These are phyloP conservation scores for Monsonia emarginata DNA, from an alignment of 441 rosid species.

Conservation along the genomic window DNA sequence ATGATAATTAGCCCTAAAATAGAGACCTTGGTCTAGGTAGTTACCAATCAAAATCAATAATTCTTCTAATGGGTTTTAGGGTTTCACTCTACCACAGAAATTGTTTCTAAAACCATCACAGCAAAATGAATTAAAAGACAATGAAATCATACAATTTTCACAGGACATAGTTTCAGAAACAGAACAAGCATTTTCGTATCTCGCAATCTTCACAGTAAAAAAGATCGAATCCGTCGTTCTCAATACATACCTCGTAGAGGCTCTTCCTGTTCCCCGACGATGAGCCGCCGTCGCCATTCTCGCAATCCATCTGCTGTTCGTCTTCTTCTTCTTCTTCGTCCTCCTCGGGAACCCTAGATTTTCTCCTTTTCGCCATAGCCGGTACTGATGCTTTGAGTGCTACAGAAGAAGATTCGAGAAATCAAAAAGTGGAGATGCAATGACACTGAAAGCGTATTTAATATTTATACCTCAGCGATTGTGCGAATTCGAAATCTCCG, in stretches of 20 bases:
- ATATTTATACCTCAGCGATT: too few relatives aligned
- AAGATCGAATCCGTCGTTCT: too few relatives aligned
- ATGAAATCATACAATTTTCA: not conserved
- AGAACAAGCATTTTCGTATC: not conserved
- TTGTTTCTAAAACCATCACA: not conserved
- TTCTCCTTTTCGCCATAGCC: not conserved
- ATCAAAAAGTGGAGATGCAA: not conserved
- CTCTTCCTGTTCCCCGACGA: slow-evolving; percentile 28
- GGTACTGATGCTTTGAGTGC: not conserved
- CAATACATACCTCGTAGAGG: slow-evolving; percentile 62
- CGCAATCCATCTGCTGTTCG: slow-evolving; percentile 11
- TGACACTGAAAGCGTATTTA: not conserved
- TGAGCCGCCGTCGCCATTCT: slow-evolving; percentile 12
- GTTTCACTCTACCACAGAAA: not conserved
- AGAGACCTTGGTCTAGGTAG: not conserved
- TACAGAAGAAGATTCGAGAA: not conserved
- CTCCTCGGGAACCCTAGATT: too few relatives aligned
- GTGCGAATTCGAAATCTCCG: not conserved
- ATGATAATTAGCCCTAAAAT: not conserved
- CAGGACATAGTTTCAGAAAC: not conserved
- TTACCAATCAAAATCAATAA: not conserved
- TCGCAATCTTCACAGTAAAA: too few relatives aligned
- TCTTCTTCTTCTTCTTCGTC: slow-evolving; percentile 8
- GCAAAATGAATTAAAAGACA: not conserved
- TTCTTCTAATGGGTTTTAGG: not conserved